These are phyloP conservation scores for Boletellus deceptivus DNA, from an alignment of 1,284 basidiomycete species.

Conservation along the genomic window DNA sequence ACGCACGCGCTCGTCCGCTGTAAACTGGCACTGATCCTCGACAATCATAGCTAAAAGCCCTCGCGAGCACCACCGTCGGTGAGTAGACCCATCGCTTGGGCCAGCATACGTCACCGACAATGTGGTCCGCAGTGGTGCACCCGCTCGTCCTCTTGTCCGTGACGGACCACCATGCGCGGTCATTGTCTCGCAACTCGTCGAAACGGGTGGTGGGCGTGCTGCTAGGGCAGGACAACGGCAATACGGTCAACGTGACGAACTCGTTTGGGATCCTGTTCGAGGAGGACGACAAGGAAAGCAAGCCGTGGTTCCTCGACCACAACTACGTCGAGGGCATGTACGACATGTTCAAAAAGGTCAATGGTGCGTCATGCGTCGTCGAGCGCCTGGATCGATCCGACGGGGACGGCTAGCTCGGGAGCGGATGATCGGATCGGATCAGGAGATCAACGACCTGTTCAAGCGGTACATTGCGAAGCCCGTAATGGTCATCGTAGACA, in stretches of 20 bases:
- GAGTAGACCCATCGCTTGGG: slow-evolving; percentile 32
- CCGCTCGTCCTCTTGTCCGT: slow-evolving; percentile 91
- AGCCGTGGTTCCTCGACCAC: slow-evolving; percentile 98
- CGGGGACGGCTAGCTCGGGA: slow-evolving; percentile 70
- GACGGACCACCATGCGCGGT: slow-evolving; percentile 87
- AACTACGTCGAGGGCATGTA: slow-evolving; percentile 99
- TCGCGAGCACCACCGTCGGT: slow-evolving; percentile 71
- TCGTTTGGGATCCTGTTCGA: slow-evolving; percentile 97
- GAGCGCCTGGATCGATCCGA: neutral
- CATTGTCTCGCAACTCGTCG: slow-evolving; percentile 73
- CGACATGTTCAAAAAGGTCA: slow-evolving; percentile 99
- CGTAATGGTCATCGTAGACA: slow-evolving; percentile 98
- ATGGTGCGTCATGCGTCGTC: slow-evolving; percentile 60
- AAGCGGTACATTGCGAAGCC: slow-evolving; percentile 90
- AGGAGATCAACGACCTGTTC: slow-evolving; percentile 97
- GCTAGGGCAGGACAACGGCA: slow-evolving; percentile 92
- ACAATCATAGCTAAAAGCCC: slow-evolving; percentile 51
- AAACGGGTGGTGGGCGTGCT: slow-evolving; percentile 95
- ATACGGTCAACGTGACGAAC: slow-evolving; percentile 94
- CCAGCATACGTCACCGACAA: slow-evolving; percentile 2
- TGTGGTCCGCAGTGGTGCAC: slow-evolving; percentile 65
- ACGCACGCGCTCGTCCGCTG: slow-evolving; percentile 7
- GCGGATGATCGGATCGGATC: slow-evolving; percentile 95
- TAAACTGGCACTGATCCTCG: neutral
- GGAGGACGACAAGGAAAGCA: slow-evolving; percentile 95